phyloP scores from a whole-genome alignment of 1,139 yeast genomes.

The Sugiyamaella paludigena region DNA sequence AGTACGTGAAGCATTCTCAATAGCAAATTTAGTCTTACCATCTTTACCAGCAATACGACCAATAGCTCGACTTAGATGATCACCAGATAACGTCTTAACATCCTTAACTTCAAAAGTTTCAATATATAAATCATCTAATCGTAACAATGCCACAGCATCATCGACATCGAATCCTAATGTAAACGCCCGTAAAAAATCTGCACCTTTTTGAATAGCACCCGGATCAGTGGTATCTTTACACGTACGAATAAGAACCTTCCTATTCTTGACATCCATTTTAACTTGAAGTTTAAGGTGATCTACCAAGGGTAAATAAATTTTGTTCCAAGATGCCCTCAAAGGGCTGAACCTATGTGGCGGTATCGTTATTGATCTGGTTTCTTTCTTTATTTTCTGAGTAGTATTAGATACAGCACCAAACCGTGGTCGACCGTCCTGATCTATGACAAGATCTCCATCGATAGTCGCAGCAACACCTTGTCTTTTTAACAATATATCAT shows the following conservation, averaged over 20 bases:
- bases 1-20: constrained; percentile 96
- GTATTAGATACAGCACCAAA: constrained; percentile 71
- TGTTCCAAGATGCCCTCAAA: constrained; percentile 82
- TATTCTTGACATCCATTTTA: constrained; percentile 85
- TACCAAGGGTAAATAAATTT: constrained; percentile 91
- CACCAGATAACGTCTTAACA: constrained; percentile 92
- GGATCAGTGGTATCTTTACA: constrained; percentile 80
- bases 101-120: constrained; percentile 97
- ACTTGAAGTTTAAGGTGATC: constrained; percentile 93
- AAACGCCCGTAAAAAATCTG: constrained; percentile 92
- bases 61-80: constrained; percentile 95
- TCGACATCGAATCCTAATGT: constrained; percentile 95
- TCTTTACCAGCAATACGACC: constrained; percentile 99
- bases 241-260: constrained; percentile 84
- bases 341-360: constrained; percentile 98
- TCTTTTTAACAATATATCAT: constrained; percentile 23
- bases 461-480: constrained; percentile 26
- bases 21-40: constrained; percentile 97
- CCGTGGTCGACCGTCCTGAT: constrained; percentile 86
- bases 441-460: constrained; percentile 51
- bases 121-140: constrained; percentile 92
- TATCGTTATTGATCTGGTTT: constrained; percentile 82
- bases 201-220: constrained; percentile 96
- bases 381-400: constrained; percentile 72
- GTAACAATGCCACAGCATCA: constrained; percentile 89